Base-by-base conservation (phyloP, 2,329 filamentous ascomycete species). In the Monilinia aucupariae region DNA sequence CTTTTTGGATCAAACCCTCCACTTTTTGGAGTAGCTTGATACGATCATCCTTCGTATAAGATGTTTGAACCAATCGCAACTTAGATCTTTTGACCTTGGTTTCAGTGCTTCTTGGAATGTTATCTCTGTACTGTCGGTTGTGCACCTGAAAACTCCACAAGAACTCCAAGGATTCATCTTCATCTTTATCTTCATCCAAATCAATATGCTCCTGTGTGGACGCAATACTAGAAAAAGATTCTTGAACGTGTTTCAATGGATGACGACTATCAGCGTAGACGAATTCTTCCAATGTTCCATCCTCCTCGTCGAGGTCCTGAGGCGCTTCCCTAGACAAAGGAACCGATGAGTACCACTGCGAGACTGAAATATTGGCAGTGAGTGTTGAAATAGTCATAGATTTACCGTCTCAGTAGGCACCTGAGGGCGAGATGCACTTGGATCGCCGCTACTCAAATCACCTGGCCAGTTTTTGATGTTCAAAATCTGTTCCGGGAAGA, bases 391-490 rank as follows among this genome's bases (percentile, higher is more conserved):
- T 15, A 39, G 10, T 4, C 5, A 53, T 39, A 30, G 17, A 50
- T 22, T 50, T 50, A 59, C 47, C 13, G 39, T 45, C 32, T 61
- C 59, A 6, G 37, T 53, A 1, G 59, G 59, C 9, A 61, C 49
- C 34, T 61, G 59, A 43, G 22, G 43, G 6, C 59, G 32, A 9
- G 52, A 41, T 25, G 20, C 52, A 41, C 8, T n/a, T 34, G 49
- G 25, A 41, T 50, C 34, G 25, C 45, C 32, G 2, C n/a, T 41
- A 50, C 12, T 25, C 34, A 34, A 34, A 41, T 59, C 45, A 34
- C 10, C 27, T 61, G 59, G 59, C 59, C 59, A 61, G 8, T 54
- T 54, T 7, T 45, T 61, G 20, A 61, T 61, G 20, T 20, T 61
- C 37, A 32, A n/a, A 25, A 54, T n/a, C 20, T 53, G 22, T 2